Percentiles rank a stretch among this genome's conserved stretches.
phyloP scores from a whole-genome alignment of 768 basidiomycete genomes.

The Podaxis rugospora region DNA sequence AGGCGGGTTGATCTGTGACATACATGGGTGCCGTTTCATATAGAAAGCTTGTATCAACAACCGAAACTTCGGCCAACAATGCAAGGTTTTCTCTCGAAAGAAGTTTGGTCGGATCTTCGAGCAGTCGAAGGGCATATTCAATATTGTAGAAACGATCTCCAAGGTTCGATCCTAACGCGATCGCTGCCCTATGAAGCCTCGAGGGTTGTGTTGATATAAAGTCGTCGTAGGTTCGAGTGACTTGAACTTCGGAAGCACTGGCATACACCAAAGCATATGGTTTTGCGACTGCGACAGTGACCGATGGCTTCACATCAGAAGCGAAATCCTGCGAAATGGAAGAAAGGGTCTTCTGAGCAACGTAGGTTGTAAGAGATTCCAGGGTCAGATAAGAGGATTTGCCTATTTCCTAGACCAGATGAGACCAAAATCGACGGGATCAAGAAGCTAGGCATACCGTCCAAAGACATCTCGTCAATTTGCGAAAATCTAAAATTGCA shows the following conservation, averaged over 20 bases:
- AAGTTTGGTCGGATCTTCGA: conserved; percentile 47
- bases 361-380: conserved; percentile 61
- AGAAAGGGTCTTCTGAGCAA: conserved; percentile 44
- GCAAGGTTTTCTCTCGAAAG: conserved; percentile 15
- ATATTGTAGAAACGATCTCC: conserved; percentile 86
- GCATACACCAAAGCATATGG: conserved; percentile 69
- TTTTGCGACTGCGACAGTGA: conserved; percentile 63
- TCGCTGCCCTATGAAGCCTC: conserved; percentile 36
- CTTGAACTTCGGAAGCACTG: conserved; percentile 56
- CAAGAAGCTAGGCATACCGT: conserved; percentile 21
- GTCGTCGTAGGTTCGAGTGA: conserved; percentile 41
- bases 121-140: conserved; percentile 64
- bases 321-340: conserved; percentile 13
- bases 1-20: conserved; percentile 81
- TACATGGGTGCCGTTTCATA: conserved; percentile 98
- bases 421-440: background rate
- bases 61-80: conserved; percentile 21
- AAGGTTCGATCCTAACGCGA: conserved; percentile 89
- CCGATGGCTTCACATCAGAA: conserved; percentile 18
- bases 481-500: conserved; percentile 30
- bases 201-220: conserved; percentile 19
- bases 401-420: conserved; percentile 7
- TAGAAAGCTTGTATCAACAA: conserved; percentile 81
- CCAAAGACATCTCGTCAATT: conserved; percentile 31
- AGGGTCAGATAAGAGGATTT: conserved; percentile 46